Evolutionary conservation across 192 early-diverging fungal genomes (phyloP).

Genomic region (Podila verticillata): DNA sequence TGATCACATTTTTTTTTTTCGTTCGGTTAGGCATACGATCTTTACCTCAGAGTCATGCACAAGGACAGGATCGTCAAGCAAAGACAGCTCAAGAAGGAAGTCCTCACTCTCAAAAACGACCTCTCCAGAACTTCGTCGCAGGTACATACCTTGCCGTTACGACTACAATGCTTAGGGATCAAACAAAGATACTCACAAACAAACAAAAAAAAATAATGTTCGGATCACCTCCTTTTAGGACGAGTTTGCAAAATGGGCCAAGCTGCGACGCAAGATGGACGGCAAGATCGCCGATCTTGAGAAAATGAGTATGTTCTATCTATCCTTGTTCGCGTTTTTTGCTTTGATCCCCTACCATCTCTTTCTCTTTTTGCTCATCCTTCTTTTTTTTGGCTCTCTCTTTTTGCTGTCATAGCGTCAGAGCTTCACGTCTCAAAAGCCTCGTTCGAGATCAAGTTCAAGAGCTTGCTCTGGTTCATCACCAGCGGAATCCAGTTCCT

Average conservation of each 20-base stretch:
- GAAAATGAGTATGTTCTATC: conserved; percentile 58
- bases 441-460: conserved; percentile 83
- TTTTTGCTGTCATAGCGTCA: conserved; percentile 40
- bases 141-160: conserved; percentile 41
- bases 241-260: conserved; percentile 94
- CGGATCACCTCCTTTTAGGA: conserved; percentile 57
- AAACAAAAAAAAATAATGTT: background rate
- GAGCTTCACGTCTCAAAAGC: conserved; percentile 73
- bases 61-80: conserved; percentile 67
- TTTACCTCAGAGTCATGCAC: conserved; percentile 62
- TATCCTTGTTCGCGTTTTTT: no score
- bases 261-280: conserved; percentile 83
- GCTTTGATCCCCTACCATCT: background rate
- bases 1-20: background rate
- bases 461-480: conserved; percentile 69
- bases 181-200: no score
- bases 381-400: background rate
- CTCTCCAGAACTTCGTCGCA: conserved; percentile 76
- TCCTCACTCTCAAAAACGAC: conserved; percentile 70
- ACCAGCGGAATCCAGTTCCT: conserved; percentile 70
- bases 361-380: background rate
- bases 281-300: conserved; percentile 76
- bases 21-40: conserved; percentile 57
- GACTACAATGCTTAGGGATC: background rate
- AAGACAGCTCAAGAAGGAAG: conserved; percentile 66